Percentiles rank a stretch among this genome's conserved stretches.
Evolutionary conservation across 805 yeast species (phyloP).

Genomic region (Wickerhamiella siamensis): DNA sequence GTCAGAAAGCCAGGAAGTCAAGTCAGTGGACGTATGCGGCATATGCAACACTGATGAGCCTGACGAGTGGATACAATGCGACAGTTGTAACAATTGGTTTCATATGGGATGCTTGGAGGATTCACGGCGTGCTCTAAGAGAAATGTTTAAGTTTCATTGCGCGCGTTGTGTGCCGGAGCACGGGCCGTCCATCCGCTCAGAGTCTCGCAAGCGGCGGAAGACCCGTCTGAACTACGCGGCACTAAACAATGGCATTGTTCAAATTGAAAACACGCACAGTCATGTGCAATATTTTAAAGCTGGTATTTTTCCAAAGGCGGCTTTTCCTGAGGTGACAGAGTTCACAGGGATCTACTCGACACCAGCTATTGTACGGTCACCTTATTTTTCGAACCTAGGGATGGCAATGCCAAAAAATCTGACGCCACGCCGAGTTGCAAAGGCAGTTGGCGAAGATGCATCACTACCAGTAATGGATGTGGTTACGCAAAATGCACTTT

Average conservation of each 20-base stretch:
- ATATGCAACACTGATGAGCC: constrained; percentile 1
- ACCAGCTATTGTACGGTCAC: constrained; percentile 35
- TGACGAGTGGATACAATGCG: constrained; percentile 43
- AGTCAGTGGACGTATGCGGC: not conserved
- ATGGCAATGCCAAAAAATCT: constrained; percentile 42
- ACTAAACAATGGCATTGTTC: constrained; percentile 44
- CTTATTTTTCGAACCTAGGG: constrained; percentile 27
- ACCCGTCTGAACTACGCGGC: constrained; percentile 65
- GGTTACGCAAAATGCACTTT: constrained; percentile 46
- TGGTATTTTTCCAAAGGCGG: constrained; percentile 20
- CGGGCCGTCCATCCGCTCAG: constrained; percentile 40
- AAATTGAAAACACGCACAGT: constrained; percentile 9
- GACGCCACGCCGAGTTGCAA: constrained; percentile 42
- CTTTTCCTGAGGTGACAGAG: constrained; percentile 21
- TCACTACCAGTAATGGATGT: constrained; percentile 82
- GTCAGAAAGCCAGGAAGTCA: no score
- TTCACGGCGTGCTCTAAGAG: constrained; percentile 25
- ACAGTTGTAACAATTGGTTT: constrained; percentile 38
- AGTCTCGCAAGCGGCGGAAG: constrained; percentile 35
- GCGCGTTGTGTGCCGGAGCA: constrained; percentile 29
- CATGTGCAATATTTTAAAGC: constrained; percentile 10
- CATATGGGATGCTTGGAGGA: constrained; percentile 38
- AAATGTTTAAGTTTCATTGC: constrained; percentile 43
- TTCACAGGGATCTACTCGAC: constrained; percentile 25
- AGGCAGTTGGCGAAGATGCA: constrained; percentile 45